A percentile compares a stretch with the other conserved stretches of the same genome.
phyloP scores from a whole-genome alignment of 768 basidiomycete genomes.

The Russula griseocarnosa region DNA sequence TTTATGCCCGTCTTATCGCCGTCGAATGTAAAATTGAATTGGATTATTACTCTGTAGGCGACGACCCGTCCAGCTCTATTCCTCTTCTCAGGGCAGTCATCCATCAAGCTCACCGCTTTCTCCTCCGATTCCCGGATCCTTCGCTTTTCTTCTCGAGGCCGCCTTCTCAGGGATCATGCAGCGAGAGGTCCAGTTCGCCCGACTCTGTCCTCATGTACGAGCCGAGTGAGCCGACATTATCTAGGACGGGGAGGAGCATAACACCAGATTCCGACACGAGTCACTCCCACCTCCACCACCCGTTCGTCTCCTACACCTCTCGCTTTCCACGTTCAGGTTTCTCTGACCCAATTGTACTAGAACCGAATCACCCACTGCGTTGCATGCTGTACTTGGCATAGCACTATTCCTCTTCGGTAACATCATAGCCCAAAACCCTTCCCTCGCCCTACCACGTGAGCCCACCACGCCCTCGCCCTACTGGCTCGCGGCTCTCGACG shows the following conservation, averaged over 20 bases:
- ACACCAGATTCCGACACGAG: background rate
- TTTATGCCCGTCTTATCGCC: conserved; percentile 5
- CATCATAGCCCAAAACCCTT: conserved; percentile 50
- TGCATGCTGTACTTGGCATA: conserved; percentile 63
- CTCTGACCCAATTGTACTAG: background rate
- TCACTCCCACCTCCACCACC: background rate
- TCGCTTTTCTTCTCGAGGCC: conserved; percentile 41
- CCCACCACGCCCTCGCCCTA: conserved; percentile 49
- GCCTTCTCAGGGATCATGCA: background rate
- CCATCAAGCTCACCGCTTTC: conserved; percentile 65
- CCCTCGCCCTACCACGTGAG: conserved; percentile 52
- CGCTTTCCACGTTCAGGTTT: background rate
- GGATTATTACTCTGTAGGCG: background rate
- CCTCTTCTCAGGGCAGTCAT: conserved; percentile 59
- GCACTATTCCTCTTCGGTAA: conserved; percentile 62
- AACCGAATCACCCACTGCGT: conserved; percentile 56
- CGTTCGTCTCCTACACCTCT: background rate
- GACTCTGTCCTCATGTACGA: background rate
- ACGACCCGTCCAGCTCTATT: conserved; percentile 47
- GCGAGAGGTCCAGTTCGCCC: conserved; percentile 1
- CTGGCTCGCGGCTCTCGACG: conserved; percentile 67
- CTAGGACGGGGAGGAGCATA: background rate
- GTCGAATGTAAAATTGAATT: background rate
- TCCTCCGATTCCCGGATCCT: conserved; percentile 52
- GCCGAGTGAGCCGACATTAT: background rate